Conservation (phyloP, 225 moss, liverwort and hornwort species). For the Bryum argenteum region DNA sequence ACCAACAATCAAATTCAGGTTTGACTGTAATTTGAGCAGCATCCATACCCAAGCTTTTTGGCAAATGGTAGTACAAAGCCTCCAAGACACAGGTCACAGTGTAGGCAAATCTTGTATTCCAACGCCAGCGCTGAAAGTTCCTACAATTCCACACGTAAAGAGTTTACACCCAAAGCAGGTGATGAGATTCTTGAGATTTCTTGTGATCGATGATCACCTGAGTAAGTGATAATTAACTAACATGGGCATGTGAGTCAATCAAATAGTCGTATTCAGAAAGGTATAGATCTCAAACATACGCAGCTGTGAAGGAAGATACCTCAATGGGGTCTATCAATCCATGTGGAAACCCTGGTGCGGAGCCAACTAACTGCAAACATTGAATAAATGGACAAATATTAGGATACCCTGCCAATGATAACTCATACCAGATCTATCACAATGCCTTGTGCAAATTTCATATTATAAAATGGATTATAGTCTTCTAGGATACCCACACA, state of each 20-base stretch:
- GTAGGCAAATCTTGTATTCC: constrained; percentile 72
- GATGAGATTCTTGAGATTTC: no score
- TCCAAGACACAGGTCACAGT: constrained; percentile 96
- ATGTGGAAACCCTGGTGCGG: constrained; percentile 95
- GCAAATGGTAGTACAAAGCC: constrained; percentile 97
- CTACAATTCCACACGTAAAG: constrained; percentile 41
- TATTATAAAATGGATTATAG: no score
- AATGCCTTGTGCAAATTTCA: constrained; percentile 4
- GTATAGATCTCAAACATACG: constrained; percentile 22
- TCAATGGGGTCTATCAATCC: constrained; percentile 95
- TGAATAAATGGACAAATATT: constrained; percentile 8
- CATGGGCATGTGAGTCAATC: background rate
- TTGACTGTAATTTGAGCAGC: background rate
- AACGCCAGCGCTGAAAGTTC: constrained; percentile 78
- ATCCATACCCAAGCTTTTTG: constrained; percentile 81
- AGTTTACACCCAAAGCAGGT: background rate
- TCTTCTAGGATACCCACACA: background rate
- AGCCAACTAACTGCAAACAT: constrained; percentile 80
- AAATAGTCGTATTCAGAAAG: background rate
- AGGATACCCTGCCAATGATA: background rate
- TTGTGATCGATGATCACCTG: no score
- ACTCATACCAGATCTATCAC: background rate
- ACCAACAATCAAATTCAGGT: constrained; percentile 6
- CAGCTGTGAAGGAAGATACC: constrained; percentile 43
- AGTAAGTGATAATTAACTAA: no score